A percentile compares a stretch with the other conserved stretches of the same genome.
phyloP scores from a whole-genome alignment of 371 early-diverging fungal genomes.

The Mortierella sp. region DNA sequence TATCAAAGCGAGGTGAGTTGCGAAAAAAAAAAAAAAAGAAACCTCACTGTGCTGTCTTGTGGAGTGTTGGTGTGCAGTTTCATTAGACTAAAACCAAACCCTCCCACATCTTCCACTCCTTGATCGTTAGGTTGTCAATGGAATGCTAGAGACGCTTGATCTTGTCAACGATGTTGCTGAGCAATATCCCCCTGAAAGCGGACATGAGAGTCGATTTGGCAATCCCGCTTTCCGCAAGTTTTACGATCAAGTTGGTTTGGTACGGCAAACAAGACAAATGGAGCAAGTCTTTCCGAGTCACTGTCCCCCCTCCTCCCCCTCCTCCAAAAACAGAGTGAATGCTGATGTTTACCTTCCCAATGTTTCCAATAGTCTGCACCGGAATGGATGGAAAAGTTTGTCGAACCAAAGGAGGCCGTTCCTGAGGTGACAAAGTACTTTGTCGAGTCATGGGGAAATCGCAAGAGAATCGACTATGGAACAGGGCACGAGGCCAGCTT shows the following conservation, averaged over 20 bases:
- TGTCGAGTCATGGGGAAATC: conserved; percentile 92
- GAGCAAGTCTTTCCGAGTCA: not conserved
- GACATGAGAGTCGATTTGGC: conserved; percentile 87
- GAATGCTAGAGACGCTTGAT: conserved; percentile 72
- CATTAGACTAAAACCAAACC: too few species aligned
- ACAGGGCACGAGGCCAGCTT: conserved; percentile 99
- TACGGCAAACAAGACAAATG: conserved; percentile 40
- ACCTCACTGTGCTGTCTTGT: too few species aligned
- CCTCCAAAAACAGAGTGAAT: too few species aligned
- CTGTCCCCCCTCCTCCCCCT: too few species aligned
- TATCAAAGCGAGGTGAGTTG: conserved; percentile 55
- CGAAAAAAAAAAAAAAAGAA: too few species aligned
- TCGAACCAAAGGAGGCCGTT: conserved; percentile 60
- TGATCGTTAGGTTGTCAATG: conserved; percentile 61
- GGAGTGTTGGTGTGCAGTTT: too few species aligned
- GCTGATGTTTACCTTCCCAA: not conserved
- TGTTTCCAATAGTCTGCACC: conserved; percentile 34
- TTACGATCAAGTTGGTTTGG: conserved; percentile 72
- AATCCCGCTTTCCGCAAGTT: conserved; percentile 91
- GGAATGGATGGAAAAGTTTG: conserved; percentile 57
- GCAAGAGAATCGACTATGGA: conserved; percentile 98
- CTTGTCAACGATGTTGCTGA: conserved; percentile 68
- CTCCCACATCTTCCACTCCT: not conserved
- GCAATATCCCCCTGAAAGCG: conserved; percentile 81
- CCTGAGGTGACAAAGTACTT: conserved; percentile 87